These are phyloP conservation scores for Apiotrichum montevideense DNA, from an alignment of 1,284 basidiomycete genomes.

Conservation along the genomic window DNA sequence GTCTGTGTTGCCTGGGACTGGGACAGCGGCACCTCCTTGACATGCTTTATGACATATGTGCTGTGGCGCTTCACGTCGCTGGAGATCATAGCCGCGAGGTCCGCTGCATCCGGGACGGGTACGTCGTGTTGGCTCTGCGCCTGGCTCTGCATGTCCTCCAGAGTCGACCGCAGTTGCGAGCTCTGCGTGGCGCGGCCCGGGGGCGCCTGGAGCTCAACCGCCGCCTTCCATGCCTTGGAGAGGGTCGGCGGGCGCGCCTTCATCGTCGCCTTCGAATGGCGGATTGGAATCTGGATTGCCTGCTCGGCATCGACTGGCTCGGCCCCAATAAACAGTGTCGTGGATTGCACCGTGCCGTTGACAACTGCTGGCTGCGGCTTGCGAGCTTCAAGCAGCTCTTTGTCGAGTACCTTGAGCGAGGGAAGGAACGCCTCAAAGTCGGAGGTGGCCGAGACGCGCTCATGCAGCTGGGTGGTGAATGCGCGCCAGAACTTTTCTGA, in stretches of 20 bases:
- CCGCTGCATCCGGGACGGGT: constrained; percentile 3
- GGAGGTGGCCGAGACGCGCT: constrained; percentile 41
- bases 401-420: constrained; percentile 63
- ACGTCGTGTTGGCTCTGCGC: constrained; percentile 16
- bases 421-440: constrained; percentile 47
- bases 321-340: constrained; percentile 69
- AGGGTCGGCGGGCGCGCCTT: constrained; percentile 65
- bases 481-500: constrained; percentile 71
- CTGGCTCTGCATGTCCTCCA: constrained; percentile 14
- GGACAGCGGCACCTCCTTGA: background rate
- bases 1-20: background rate
- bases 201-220: constrained; percentile 31
- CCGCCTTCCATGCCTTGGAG: constrained; percentile 64
- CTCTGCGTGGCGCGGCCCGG: background rate
- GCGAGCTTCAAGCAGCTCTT: constrained; percentile 62
- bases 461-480: constrained; percentile 51
- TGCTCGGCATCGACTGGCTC: constrained; percentile 58
- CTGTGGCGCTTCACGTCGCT: constrained; percentile 41
- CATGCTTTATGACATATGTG: constrained; percentile 35
- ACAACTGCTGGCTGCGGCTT: constrained; percentile 62
- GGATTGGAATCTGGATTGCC: constrained; percentile 68
- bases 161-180: constrained; percentile 6
- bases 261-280: constrained; percentile 76
- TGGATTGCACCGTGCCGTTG: constrained; percentile 61
- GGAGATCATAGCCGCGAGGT: constrained; percentile 40